Percentiles rank a stretch among this genome's conserved stretches.
Evolutionary conservation across 345 rosid genomes (phyloP).

Genomic region (Rhizophora apiculata): DNA sequence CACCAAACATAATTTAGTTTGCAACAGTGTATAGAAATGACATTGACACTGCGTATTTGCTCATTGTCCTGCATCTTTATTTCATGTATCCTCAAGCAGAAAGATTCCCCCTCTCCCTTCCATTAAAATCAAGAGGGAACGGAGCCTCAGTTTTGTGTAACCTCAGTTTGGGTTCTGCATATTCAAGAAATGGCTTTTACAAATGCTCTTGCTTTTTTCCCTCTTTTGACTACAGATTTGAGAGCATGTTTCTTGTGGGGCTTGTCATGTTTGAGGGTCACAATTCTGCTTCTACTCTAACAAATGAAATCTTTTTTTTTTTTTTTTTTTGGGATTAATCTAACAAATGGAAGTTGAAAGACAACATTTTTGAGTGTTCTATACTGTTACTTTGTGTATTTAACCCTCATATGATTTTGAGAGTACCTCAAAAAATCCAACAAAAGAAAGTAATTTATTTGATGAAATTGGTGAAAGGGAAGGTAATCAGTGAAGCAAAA

Average conservation of each 20-base stretch:
- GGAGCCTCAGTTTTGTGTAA: constrained; percentile 33
- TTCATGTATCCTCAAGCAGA: constrained; percentile 4
- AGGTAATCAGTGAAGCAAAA: constrained; percentile 23
- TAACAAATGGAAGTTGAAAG: too few relatives aligned
- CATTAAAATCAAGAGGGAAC: constrained; percentile 34
- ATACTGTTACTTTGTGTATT: not conserved
- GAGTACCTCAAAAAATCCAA: constrained; percentile 24
- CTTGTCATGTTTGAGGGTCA: constrained; percentile 3
- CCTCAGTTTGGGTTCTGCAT: constrained; percentile 27
- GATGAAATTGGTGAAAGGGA: constrained; percentile 28
- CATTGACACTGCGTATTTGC: constrained; percentile 8
- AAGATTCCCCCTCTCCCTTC: constrained; percentile 18
- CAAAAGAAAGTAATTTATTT: constrained; percentile 23
- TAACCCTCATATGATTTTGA: not conserved
- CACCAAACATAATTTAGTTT: not conserved
- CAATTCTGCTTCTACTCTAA: too few relatives aligned
- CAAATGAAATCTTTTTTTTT: too few relatives aligned
- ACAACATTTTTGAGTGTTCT: not conserved
- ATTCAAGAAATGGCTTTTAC: constrained; percentile 50
- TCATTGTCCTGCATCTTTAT: constrained; percentile 4
- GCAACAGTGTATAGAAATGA: not conserved
- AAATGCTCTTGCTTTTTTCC: constrained; percentile 29
- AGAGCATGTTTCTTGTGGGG: constrained; percentile 10
- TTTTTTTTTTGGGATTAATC: too few relatives aligned
- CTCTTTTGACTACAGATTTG: constrained; percentile 13